Percentiles rank a stretch among this genome's conserved stretches.
phyloP scores from a whole-genome alignment of 495 filamentous ascomycete genomes.

The Neurospora pannonica region DNA sequence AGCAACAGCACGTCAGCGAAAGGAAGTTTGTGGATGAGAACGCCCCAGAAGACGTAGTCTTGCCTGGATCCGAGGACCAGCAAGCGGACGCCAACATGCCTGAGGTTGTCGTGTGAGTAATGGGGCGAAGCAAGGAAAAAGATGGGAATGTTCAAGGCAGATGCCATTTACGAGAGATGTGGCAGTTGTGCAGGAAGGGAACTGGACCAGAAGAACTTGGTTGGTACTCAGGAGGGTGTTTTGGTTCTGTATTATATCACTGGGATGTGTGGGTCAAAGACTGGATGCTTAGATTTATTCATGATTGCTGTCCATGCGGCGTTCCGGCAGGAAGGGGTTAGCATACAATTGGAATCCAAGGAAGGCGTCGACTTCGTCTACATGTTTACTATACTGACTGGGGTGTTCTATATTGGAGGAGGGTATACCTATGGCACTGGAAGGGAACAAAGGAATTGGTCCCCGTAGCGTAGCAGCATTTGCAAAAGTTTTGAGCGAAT shows the following conservation, averaged over 20 bases:
- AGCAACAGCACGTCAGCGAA: constrained; percentile 64
- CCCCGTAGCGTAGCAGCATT: neutral
- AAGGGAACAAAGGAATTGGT: neutral
- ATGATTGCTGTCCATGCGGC: constrained; percentile 10
- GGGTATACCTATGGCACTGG: neutral
- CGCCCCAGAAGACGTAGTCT: constrained; percentile 64
- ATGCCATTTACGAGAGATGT: neutral
- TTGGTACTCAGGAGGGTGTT: constrained; percentile 1
- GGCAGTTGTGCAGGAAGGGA: neutral
- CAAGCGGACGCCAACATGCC: constrained; percentile 12
- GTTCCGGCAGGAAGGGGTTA: constrained; percentile 8
- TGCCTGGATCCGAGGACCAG: constrained; percentile 44
- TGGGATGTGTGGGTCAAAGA: neutral
- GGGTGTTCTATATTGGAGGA: neutral
- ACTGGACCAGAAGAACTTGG: constrained; percentile 2
- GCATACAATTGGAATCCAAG: constrained; percentile 14
- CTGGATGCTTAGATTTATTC: neutral
- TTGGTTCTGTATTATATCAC: constrained; percentile 20
- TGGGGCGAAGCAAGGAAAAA: neutral
- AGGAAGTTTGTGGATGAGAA: constrained; percentile 77
- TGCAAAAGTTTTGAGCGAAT: neutral
- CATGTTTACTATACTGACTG: neutral
- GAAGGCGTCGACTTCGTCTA: neutral
- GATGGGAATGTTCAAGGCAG: neutral
- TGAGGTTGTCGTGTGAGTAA: constrained; percentile 19